These are phyloP conservation scores for Xerocomus spinulosus DNA, from an alignment of 768 basidiomycete species.

Conservation along the genomic window DNA sequence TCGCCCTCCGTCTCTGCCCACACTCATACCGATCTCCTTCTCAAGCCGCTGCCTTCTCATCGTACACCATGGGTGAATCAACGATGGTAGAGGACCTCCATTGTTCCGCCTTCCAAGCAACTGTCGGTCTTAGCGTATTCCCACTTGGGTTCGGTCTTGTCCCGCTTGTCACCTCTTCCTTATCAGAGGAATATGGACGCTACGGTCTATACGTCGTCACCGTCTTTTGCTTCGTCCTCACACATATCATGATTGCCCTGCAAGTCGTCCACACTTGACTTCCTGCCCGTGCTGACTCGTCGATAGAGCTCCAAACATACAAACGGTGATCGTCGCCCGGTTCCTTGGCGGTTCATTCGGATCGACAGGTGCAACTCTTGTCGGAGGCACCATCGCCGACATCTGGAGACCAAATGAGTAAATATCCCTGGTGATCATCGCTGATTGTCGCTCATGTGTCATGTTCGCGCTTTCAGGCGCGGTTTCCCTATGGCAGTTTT, in stretches of 20 bases:
- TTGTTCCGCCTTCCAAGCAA: constrained; percentile 43
- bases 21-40: neutral
- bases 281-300: constrained; percentile 2
- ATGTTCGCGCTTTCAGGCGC: constrained; percentile 57
- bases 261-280: constrained; percentile 5
- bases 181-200: constrained; percentile 71
- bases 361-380: constrained; percentile 68
- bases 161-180: constrained; percentile 61
- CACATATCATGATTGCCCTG: constrained; percentile 42
- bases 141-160: constrained; percentile 58
- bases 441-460: constrained; percentile 9
- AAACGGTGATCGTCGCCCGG: constrained; percentile 62
- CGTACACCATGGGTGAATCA: constrained; percentile 52
- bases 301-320: constrained; percentile 41
- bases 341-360: constrained; percentile 63
- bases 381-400: constrained; percentile 70
- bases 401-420: constrained; percentile 63
- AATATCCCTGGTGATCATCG: constrained; percentile 14
- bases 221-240: constrained; percentile 43
- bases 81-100: constrained; percentile 50
- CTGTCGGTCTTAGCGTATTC: constrained; percentile 49
- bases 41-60: constrained; percentile 45
- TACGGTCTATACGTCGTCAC: constrained; percentile 55
- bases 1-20: neutral
- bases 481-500: constrained; percentile 78